Evolutionary conservation across 2,329 filamentous ascomycete species (phyloP), one percentile per base, ranked within the genome.

Genomic region (Elsinoe australis): DNA sequence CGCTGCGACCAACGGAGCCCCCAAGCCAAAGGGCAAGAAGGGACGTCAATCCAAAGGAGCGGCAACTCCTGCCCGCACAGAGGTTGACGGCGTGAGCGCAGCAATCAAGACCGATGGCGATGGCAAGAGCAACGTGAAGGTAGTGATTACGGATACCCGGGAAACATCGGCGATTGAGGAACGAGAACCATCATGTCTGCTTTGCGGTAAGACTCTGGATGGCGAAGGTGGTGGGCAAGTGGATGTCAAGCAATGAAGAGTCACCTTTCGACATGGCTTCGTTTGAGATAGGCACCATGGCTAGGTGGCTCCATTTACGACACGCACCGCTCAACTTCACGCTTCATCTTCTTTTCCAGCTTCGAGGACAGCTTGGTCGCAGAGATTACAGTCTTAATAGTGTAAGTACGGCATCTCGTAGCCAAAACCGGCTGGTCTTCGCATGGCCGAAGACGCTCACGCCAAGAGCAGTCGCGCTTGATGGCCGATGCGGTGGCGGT

Each of bases 111-210:
- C 34, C 15, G 44, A 12, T 18, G 29, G 18, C 15, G 28, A 44
- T 19, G 39, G 39, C 6, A 44, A 44, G 39, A 26, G 28, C 4
- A 54, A 52, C 14, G 58, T 56, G 8, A 54, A 58, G 50, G 56
- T 63, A 9, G 51, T 61, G 12, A 54, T 63, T 19, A 58, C 55
- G n/a, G 51, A 57, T 34, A 50, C 52, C 18, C 47, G 53, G 12
- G 57, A 53, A 14, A 52, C 57, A 44, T 47, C 49, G 50, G 48
- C 55, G 15, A 50, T 54, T 17, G 47, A 54, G 14, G 50, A 64
- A 28, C 41, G 51, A n/a, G 39, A 44, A 32, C 24, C 24, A 4
- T 12, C 26, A 18, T 64, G 62, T 47, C 49, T 64, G 18, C 51
- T 58, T 19, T 63, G 61, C 51, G 49, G 46, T 6, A 49, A 49